These are phyloP conservation scores for Cicer judaicum DNA, from an alignment of 306 rosid genomes.

Conservation along the genomic window DNA sequence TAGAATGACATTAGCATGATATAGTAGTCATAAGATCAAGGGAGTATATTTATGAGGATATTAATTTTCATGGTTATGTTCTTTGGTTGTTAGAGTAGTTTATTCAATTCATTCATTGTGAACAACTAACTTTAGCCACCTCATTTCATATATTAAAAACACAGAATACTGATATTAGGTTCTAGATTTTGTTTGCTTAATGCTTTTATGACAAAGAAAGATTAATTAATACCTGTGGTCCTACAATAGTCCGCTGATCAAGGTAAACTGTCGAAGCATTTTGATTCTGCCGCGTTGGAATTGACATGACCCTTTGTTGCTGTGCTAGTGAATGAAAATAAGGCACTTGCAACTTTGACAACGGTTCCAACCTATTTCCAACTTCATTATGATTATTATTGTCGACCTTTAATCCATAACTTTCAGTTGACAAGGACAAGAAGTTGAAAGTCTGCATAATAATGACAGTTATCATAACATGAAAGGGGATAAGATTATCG, in stretches of 20 bases:
- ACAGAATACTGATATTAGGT: slow-evolving; percentile 15
- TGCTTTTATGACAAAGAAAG: slow-evolving; percentile 30
- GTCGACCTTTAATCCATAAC: slow-evolving; percentile 51
- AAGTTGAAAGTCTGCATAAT: slow-evolving; percentile 65
- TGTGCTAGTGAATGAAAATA: slow-evolving; percentile 58
- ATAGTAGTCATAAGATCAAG: background rate
- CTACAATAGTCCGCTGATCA: slow-evolving; percentile 54
- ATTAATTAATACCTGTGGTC: slow-evolving; percentile 60
- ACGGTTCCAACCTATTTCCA: slow-evolving; percentile 51
- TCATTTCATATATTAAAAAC: slow-evolving; percentile 22
- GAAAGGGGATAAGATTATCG: background rate
- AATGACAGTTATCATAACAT: slow-evolving; percentile 42
- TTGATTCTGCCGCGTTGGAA: slow-evolving; percentile 54
- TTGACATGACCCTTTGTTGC: slow-evolving; percentile 49
- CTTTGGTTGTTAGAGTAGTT: slow-evolving; percentile 23
- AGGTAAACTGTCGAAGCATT: slow-evolving; percentile 54
- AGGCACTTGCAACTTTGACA: slow-evolving; percentile 59
- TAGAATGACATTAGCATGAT: slow-evolving; percentile 4
- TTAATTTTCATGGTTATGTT: background rate
- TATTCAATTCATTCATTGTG: slow-evolving; percentile 30
- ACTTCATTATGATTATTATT: slow-evolving; percentile 41
- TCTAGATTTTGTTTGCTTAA: slow-evolving; percentile 17
- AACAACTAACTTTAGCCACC: slow-evolving; percentile 39
- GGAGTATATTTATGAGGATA: slow-evolving; percentile 8
- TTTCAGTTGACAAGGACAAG: slow-evolving; percentile 63